A percentile compares a stretch with the other conserved stretches of the same genome.
Conservation (phyloP, 164 flowering plant genomes). For the Euptelea pleiosperma region DNA sequence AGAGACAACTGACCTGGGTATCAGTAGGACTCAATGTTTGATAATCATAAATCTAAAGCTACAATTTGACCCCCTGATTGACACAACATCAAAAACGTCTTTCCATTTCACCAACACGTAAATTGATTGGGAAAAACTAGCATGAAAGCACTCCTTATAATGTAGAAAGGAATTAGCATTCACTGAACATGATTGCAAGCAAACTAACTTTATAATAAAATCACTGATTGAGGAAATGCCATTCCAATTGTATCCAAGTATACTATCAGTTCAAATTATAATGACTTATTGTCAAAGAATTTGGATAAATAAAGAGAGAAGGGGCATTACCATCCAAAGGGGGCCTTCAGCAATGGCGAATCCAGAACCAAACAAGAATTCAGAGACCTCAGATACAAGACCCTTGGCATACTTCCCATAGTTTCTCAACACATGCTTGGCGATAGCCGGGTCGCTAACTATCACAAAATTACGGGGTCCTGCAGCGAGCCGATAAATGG, state of each 20-base stretch:
- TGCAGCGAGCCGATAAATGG: slow-evolving; percentile 81
- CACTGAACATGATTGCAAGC: too few species aligned
- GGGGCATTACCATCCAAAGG: slow-evolving; percentile 78
- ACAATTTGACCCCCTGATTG: background rate
- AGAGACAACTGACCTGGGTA: too few species aligned
- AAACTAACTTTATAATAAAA: too few species aligned
- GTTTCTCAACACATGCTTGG: slow-evolving; percentile 78
- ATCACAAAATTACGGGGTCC: slow-evolving; percentile 84
- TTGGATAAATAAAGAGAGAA: background rate
- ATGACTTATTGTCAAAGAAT: background rate
- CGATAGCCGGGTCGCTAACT: slow-evolving; percentile 89
- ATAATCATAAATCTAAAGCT: too few species aligned
- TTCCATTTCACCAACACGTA: too few species aligned
- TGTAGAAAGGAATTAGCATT: too few species aligned
- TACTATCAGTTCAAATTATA: background rate
- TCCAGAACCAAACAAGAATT: slow-evolving; percentile 87
- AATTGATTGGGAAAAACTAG: too few species aligned
- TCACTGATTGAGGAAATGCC: too few species aligned
- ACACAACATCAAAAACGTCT: background rate
- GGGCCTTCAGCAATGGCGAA: slow-evolving; percentile 93
- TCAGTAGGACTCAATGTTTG: too few species aligned
- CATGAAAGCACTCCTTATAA: too few species aligned
- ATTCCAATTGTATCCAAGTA: too few species aligned
- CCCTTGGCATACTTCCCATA: slow-evolving; percentile 87
- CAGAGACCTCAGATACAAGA: slow-evolving; percentile 85